Percentiles rank a stretch among this genome's conserved stretches.
phyloP scores from a whole-genome alignment of 164 flowering plant genomes.

The Kalanchoe fedtschenkoi region DNA sequence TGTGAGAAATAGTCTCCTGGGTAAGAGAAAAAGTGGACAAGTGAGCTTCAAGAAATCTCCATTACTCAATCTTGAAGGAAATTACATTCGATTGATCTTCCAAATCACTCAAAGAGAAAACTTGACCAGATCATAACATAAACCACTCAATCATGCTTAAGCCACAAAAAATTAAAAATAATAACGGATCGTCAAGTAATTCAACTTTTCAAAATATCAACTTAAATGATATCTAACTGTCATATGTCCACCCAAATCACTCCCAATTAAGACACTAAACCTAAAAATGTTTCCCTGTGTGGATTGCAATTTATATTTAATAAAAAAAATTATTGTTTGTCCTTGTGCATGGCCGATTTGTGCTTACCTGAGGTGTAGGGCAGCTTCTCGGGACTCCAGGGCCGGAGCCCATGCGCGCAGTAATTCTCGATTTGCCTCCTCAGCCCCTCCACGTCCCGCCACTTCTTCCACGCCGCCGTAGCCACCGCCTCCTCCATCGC shows the following conservation, averaged over 20 bases:
- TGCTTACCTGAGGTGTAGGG: slow-evolving; percentile 72
- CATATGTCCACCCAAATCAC: too few relatives aligned
- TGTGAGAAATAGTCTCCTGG: too few relatives aligned
- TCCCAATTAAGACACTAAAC: too few relatives aligned
- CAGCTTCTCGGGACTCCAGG: slow-evolving; percentile 64
- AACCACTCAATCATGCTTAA: background rate
- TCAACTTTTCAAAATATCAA: too few relatives aligned
- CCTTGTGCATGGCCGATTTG: background rate
- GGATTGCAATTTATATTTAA: background rate
- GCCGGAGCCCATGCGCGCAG: slow-evolving; percentile 73
- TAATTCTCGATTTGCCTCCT: slow-evolving; percentile 79
- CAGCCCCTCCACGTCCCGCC: slow-evolving; percentile 60
- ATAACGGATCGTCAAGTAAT: too few relatives aligned
- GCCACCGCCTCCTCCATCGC: slow-evolving; percentile 97
- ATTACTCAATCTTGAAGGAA: background rate
- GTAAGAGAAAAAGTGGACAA: too few relatives aligned
- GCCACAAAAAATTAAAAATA: background rate
- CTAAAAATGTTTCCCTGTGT: background rate
- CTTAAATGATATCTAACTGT: too few relatives aligned
- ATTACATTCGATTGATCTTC: background rate
- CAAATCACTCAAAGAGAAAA: background rate
- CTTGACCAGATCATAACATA: background rate
- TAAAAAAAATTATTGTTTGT: background rate
- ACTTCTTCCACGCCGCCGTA: slow-evolving; percentile 94
- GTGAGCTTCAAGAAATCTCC: background rate